A percentile compares a stretch with the other conserved stretches of the same genome.
Evolutionary conservation across 1,284 basidiomycete species (phyloP).

Genomic region (Cryptococcus maquisensis): DNA sequence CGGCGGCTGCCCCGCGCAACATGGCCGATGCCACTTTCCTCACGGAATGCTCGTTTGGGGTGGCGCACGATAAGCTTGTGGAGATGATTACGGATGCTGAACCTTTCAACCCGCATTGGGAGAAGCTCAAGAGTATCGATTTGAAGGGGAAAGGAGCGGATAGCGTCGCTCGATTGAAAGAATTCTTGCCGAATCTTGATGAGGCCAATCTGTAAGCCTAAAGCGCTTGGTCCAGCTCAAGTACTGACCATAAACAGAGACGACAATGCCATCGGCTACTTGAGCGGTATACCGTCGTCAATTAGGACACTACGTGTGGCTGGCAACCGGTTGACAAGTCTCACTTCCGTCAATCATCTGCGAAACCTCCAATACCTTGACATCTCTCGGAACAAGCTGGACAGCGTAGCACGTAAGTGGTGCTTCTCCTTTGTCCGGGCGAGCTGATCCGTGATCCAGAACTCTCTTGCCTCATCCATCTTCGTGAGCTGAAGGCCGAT

Average conservation of each 20-base stretch:
- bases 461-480: constrained; percentile 73
- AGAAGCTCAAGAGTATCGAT: constrained; percentile 70
- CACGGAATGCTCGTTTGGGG: constrained; percentile 86
- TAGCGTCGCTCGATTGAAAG: constrained; percentile 85
- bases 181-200: constrained; percentile 84
- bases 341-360: constrained; percentile 87
- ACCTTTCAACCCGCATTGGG: constrained; percentile 94
- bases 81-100: constrained; percentile 91
- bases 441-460: constrained; percentile 53
- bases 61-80: constrained; percentile 84
- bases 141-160: constrained; percentile 75
- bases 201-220: constrained; percentile 68
- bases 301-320: constrained; percentile 77
- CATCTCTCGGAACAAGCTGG: constrained; percentile 84
- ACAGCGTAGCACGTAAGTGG: constrained; percentile 74
- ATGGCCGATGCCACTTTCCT: constrained; percentile 72
- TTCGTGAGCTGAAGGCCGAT: constrained; percentile 85
- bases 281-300: constrained; percentile 75
- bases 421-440: background rate
- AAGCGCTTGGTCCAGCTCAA: background rate
- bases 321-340: constrained; percentile 74
- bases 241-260: constrained; percentile 54
- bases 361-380: constrained; percentile 82
- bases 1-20: constrained; percentile 10
- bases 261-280: constrained; percentile 74